These are phyloP conservation scores for Ballota nigra DNA, from an alignment of 257 asterid species.

Conservation along the genomic window DNA sequence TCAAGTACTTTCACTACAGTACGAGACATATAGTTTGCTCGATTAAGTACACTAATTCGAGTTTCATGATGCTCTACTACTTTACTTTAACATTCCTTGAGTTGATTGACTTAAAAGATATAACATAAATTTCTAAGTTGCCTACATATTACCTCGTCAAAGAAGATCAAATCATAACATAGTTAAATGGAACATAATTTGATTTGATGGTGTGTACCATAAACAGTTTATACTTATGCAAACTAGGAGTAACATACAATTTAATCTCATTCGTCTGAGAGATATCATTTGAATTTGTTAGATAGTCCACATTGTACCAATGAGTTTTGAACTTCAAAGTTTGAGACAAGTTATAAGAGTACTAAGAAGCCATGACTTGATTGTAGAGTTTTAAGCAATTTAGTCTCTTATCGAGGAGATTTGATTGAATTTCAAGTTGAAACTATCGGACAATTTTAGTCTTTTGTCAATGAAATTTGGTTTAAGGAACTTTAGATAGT, in stretches of 20 bases:
- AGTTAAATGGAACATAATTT: not conserved
- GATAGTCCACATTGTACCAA: not conserved
- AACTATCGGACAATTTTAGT: too few relatives aligned
- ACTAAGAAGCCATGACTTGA: not conserved
- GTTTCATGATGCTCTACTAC: not conserved
- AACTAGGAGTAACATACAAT: not conserved
- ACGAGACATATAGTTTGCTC: not conserved
- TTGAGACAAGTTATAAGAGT: not conserved
- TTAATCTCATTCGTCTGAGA: too few relatives aligned
- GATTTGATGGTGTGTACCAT: not conserved
- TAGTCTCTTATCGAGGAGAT: too few relatives aligned
- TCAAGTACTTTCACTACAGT: not conserved
- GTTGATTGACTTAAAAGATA: not conserved
- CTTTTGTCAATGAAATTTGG: too few relatives aligned
- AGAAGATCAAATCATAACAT: too few relatives aligned
- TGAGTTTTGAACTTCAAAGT: not conserved
- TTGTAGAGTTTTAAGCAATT: too few relatives aligned
- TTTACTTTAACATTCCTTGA: too few relatives aligned
- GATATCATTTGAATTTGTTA: too few relatives aligned
- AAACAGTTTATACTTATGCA: not conserved
- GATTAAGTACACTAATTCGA: not conserved
- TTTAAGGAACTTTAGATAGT: too few relatives aligned
- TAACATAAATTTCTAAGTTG: not conserved
- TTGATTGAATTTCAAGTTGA: too few relatives aligned
- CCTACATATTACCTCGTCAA: not conserved